Base-by-base conservation (phyloP, 2,329 filamentous ascomycete species). In the Fusarium odoratissimum region DNA sequence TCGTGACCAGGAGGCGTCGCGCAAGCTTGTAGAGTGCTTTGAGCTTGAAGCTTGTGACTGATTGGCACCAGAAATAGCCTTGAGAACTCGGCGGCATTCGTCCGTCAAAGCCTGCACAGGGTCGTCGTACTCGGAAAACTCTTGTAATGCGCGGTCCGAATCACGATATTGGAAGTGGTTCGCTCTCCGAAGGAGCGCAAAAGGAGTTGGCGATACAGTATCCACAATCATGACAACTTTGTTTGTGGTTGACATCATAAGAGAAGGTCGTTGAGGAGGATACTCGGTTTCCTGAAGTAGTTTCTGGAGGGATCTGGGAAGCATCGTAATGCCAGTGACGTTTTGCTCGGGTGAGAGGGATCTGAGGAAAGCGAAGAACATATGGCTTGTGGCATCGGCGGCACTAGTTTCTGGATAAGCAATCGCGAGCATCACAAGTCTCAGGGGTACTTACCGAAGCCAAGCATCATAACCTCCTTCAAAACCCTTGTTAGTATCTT, bases 211-310 rank as follows among this genome's bases (percentile, higher is more conserved):
- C 0, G 96, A 99, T 40, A 99, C 95, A 0, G 91, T 91, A 75
- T 98, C 94, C 25, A 99, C 96, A 72, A 98, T 95, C 95, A 99
- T 98, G 67, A 97, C 91, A 8, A 99, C 95, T 79, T 94, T 95
- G 68, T 95, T 92, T 6, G 95, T 97, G 2, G 89, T 88, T 8
- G 92, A 90, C 79, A 95, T 92, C 80, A 98, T 87, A 40, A 97
- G 86, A 0, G 88, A 86, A 14, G 95, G 93, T 38, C 90, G 87
- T 75, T 94, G 90, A 2, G 96, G 96, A 4, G 96, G 96, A 77
- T 99, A 99, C 79, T 97, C 94, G 55, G 95, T 97, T 76, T 97
- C 95, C 77, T 95, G 91, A 40, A 98, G 87, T 17, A 99, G 87
- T 75, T 95, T 93, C 83, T 98, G 95, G 23, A 99, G 87, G 17